Conservation (phyloP, 441 rosid species). For the Jatropha multifida region DNA sequence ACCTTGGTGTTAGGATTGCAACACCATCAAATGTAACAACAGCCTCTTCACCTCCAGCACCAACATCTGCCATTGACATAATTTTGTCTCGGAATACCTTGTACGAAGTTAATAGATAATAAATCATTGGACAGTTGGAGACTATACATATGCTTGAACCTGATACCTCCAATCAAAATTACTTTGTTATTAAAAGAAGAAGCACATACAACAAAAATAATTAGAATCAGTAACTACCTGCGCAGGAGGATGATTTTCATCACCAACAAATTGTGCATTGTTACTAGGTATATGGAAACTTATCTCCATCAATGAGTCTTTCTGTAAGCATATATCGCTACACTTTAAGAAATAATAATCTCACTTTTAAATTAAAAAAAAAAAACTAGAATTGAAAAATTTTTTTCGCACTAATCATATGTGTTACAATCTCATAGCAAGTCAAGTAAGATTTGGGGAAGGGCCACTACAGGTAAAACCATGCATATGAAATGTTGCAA, state of each 20-base stretch:
- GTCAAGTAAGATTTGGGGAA: not conserved
- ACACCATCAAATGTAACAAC: slow-evolving; percentile 90
- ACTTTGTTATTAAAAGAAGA: not conserved
- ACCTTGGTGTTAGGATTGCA: slow-evolving; percentile 97
- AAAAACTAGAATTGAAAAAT: not conserved
- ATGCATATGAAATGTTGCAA: not conserved
- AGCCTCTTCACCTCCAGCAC: slow-evolving; percentile 85
- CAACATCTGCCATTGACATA: slow-evolving; percentile 80
- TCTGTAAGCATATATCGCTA: slow-evolving; percentile 41
- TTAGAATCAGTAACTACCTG: slow-evolving; percentile 46
- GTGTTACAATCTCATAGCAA: not conserved
- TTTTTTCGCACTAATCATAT: not conserved
- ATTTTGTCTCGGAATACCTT: slow-evolving; percentile 83
- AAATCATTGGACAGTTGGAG: slow-evolving; percentile 10
- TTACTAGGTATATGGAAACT: slow-evolving; percentile 89
- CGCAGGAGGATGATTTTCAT: slow-evolving; percentile 84
- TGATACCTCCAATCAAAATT: not conserved
- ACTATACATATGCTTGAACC: not conserved
- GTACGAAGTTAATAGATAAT: slow-evolving; percentile 14
- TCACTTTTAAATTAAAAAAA: not conserved
- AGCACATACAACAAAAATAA: not conserved
- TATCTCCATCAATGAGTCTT: slow-evolving; percentile 96
- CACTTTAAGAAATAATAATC: not conserved
- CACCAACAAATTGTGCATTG: slow-evolving; percentile 91
- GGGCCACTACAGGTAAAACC: not conserved